Evolutionary conservation across 306 rosid genomes (phyloP), one percentile per base, ranked within the genome.

Genomic region (Trifolium dubium): DNA sequence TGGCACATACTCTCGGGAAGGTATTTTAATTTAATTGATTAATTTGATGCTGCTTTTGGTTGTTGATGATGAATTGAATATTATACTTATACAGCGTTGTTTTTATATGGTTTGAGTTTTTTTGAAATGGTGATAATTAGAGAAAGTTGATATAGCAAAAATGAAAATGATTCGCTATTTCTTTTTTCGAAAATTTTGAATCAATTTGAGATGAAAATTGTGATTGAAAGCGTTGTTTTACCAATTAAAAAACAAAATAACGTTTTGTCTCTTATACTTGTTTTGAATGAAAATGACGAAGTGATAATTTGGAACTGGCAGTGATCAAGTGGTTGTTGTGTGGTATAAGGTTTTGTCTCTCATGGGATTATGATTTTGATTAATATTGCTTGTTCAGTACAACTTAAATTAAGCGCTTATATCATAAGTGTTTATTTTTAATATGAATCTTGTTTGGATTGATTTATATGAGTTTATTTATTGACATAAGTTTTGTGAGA

Each of bases 1-100:
- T 94, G 5, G 97, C 99, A 43, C 88, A 88, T 80, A 94, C 99
- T 79, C 97, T 94, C 30, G 99, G 88, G 63, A 92, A 89, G 97
- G 98, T 94, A 73, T 44, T 49, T 28, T 13, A n/a, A 37, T 39
- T 32, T 50, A 8, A 14, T 14, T 10, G 14, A 5, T 8, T 39
- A 11, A 69, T 71, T 30, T 68, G 28, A 35, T 29, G 39, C 46
- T 61, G 35, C 62, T 30, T 53, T 31, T 69, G 62, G 11, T 39
- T 69, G 14, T 30, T 7, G 47, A 14, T 61, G 10, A n/a, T 32
- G 53, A 30, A 31, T 67, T 54, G 60, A 19, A 28, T 5, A 10
- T 56, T 70, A 43, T 23, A 23, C 1, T 56, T 70, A 43, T 23
- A 23, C 1, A 23, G 23, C 43, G 15, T 41, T 40, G 63, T 51